phyloP scores from a whole-genome alignment of 306 rosid species.

The Fagus sylvatica region DNA sequence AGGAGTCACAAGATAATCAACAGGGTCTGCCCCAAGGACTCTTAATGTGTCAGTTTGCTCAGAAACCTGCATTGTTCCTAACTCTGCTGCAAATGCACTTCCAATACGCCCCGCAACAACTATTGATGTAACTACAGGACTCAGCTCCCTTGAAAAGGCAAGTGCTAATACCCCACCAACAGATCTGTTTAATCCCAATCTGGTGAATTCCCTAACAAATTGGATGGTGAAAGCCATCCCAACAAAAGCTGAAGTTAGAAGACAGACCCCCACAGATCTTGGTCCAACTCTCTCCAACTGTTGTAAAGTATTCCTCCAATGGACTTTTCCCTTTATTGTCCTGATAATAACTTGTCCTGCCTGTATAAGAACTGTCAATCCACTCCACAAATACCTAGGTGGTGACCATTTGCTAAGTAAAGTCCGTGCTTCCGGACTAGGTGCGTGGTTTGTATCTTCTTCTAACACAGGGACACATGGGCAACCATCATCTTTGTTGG shows the following conservation, averaged over 20 bases:
- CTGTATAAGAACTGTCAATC: constrained; percentile 68
- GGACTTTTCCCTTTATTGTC: constrained; percentile 68
- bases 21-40: constrained; percentile 88
- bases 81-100: constrained; percentile 93
- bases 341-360: constrained; percentile 84
- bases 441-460: constrained; percentile 50
- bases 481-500: constrained; percentile 53
- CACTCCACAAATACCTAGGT: constrained; percentile 84
- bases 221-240: constrained; percentile 98
- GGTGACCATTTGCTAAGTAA: constrained; percentile 76
- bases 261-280: constrained; percentile 87
- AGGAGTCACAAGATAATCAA: constrained; percentile 88
- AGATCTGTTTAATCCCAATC: constrained; percentile 85
- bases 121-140: constrained; percentile 93
- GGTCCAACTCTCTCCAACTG: constrained; percentile 95
- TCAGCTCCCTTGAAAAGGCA: constrained; percentile 95
- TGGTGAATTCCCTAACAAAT: constrained; percentile 89
- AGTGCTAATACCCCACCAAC: constrained; percentile 94
- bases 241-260: constrained; percentile 85
- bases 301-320: constrained; percentile 88
- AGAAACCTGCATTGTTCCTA: constrained; percentile 99
- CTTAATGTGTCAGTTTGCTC: constrained; percentile 90
- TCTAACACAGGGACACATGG: constrained; percentile 49
- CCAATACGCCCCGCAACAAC: constrained; percentile 96
- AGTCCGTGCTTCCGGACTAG: constrained; percentile 31